A percentile compares a stretch with the other conserved stretches of the same genome.
Conservation (phyloP, 1,284 basidiomycete genomes). For the Tilletia setariae region DNA sequence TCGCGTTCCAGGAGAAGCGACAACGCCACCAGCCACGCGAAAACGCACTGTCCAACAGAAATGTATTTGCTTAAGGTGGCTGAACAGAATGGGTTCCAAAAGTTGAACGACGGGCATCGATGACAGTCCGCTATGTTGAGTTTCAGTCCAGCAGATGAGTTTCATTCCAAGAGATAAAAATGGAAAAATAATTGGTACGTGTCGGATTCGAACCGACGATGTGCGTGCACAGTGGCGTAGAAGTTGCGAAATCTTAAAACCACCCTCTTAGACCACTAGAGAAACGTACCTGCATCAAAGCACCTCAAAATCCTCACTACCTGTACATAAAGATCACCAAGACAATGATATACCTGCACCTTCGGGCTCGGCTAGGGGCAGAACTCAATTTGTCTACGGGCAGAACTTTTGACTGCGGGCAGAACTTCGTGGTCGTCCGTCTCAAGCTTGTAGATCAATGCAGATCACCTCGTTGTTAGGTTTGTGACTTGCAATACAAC, state of each 20-base stretch:
- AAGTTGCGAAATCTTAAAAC: background rate
- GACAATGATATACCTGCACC: background rate
- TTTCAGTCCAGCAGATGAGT: too few species aligned
- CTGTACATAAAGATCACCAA: background rate
- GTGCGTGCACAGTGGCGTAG: slow-evolving; percentile 10
- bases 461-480: too few species aligned
- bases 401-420: too few species aligned
- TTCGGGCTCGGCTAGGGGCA: too few species aligned
- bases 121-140: too few species aligned
- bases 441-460: too few species aligned
- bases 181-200: background rate
- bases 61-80: slow-evolving; percentile 80
- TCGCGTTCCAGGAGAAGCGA: slow-evolving; percentile 67
- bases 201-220: slow-evolving; percentile 15
- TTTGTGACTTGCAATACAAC: too few species aligned
- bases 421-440: too few species aligned
- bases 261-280: slow-evolving; percentile 14
- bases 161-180: too few species aligned
- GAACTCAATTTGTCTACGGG: too few species aligned
- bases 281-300: background rate
- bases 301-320: background rate
- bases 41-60: slow-evolving; percentile 76
- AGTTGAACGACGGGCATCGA: too few species aligned
- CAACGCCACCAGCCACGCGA: slow-evolving; percentile 68
- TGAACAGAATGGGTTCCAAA: too few species aligned